phyloP scores from a whole-genome alignment of 179 eudicot genomes.

The Dionaea muscipula region DNA sequence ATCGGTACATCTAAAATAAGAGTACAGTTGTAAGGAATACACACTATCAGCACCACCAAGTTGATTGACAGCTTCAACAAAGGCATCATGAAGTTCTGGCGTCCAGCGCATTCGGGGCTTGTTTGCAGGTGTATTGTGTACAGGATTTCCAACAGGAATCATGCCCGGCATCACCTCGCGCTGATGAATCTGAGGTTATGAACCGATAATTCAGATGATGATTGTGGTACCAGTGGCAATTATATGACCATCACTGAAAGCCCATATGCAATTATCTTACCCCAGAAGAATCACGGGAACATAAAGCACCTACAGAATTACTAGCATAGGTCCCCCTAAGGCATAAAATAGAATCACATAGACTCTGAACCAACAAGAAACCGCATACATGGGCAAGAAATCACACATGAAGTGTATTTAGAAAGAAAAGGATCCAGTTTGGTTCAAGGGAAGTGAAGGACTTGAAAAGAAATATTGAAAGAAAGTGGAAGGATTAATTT shows the following conservation, averaged over 20 bases:
- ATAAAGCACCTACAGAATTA: too few relatives aligned
- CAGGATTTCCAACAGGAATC: constrained; percentile 17
- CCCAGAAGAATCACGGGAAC: too few relatives aligned
- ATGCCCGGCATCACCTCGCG: constrained; percentile 20
- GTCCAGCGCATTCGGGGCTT: constrained; percentile 59
- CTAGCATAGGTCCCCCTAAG: too few relatives aligned
- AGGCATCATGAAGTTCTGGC: constrained; percentile 46
- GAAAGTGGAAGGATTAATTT: too few relatives aligned
- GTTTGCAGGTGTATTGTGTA: constrained; percentile 20
- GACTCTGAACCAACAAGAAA: too few relatives aligned
- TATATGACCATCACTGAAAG: not conserved
- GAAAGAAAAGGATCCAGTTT: too few relatives aligned
- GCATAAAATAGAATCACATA: too few relatives aligned
- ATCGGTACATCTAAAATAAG: not conserved
- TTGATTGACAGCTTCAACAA: constrained; percentile 44
- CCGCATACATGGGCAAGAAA: too few relatives aligned
- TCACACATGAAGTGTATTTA: too few relatives aligned
- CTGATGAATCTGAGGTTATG: constrained; percentile 22
- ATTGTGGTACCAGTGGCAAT: constrained; percentile 16
- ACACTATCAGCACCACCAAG: constrained; percentile 49
- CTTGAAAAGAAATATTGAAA: too few relatives aligned
- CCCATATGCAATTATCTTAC: too few relatives aligned
- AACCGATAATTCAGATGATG: constrained; percentile 19
- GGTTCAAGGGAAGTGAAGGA: too few relatives aligned
- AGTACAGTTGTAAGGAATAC: constrained; percentile 12